Base-by-base conservation (phyloP, 495 filamentous ascomycete genomes). In the Usnea hakonensis region DNA sequence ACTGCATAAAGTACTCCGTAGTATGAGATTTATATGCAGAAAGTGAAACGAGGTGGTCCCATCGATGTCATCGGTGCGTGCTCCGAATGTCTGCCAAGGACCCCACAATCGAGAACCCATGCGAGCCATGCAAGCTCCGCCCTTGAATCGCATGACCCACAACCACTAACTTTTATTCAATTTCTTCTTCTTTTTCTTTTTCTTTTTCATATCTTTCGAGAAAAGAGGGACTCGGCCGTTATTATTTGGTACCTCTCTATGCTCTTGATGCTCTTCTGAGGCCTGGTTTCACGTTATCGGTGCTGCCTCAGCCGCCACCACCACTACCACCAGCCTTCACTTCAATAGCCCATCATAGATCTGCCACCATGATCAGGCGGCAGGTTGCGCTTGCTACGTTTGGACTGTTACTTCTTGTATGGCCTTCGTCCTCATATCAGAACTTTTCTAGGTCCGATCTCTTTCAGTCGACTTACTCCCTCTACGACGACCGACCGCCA, bases 401-500 rank as follows among this genome's bases (percentile, higher is more conserved):
- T 23, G 57, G 52, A 8, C n/a, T 62, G 6, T 38, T 68, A 5
- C 21, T 10, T 13, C 65, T 32, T 21, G 7, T 55, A 63, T 66
- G 55, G 64, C 52, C 64, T 35, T 63, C 58, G 26, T 26, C 11
- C 17, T 64, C 64, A 13, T 65, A 61, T 36, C 57, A 64, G 44
- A 70, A 70, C 28, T 58, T 43, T 14, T 68, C 68, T 1, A 60
- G 61, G 46, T 57, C 61, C 37, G 58, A 64, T 52, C 35, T 68
- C 30, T 56, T 66, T 21, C 64, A 62, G 48, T 62, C 66, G 32
- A 62, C 44, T 52, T 78, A 81, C 70, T 78, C 79, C 17, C 65
- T 79, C 35, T 74, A 80, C 70, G 81, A 79, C 60, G 82, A 87
- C 63, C 80, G 85, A 46, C 82, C 84, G 5, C 71, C 77, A 59